Evolutionary conservation across 139 green algal genomes (phyloP), one percentile per base, ranked within the genome.

Genomic region (Asterochloris erici): DNA sequence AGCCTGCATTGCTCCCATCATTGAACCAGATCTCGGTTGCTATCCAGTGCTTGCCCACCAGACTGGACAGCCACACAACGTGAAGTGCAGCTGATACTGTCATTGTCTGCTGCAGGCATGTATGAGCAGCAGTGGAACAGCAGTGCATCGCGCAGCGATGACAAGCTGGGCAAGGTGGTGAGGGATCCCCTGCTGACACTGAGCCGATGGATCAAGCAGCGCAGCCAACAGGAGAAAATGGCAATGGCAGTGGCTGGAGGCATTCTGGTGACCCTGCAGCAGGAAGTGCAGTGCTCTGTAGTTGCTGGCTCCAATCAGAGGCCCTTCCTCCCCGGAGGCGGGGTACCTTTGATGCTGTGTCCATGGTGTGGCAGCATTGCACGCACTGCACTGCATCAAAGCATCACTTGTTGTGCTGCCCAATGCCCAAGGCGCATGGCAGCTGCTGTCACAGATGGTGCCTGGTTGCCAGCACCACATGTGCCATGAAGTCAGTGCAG

Each of bases 151-250:
- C 77, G 61, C 9, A 75, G 79, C 16, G 78, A 84, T 68, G 83
- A 79, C 63, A 86, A 86, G 73, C 79, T 86, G 38, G 78, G 78
- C 26, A 86, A 86, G 61, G 21, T 26, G 68, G 79, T 82, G 0
- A 84, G 84, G 69, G 88, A 92, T 70, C 87, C 88, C 1, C 24
- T 91, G 12, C 29, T 91, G 21, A 75, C 73, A 61, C 76, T 82
- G 13, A 68, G 73, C 16, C 68, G 74, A 82, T 92, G 83, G 94
- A n/a, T 96, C 0, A 95, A 96, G 85, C 81, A 73, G 0, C 85
- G 93, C n/a, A 93, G 79, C 11, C 73, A 87, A 13, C 86, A 85
- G 47, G 92, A 95, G 79, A 93, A 93, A 84, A 73, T 86, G 13
- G 54, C 85, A 14, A 79, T 96, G 19, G 85, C 87, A 47, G 81